phyloP scores from a whole-genome alignment of 331 rosid genomes.

The Rosa hybrid region DNA sequence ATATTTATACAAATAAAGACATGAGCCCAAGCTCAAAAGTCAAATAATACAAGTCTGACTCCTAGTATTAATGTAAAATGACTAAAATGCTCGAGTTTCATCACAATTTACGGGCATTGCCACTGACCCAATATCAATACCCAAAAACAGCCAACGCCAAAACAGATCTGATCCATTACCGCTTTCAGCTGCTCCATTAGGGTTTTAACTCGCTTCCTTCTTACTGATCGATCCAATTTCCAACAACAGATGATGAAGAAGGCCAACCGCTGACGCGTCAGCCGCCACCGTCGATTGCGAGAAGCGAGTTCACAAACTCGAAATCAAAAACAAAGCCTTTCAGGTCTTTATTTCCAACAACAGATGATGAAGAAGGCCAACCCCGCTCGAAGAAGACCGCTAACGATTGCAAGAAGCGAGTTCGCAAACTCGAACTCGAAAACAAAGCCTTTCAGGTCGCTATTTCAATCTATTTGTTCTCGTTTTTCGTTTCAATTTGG shows the following conservation, averaged over 20 bases:
- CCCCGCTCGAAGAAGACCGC: slow-evolving; percentile 57
- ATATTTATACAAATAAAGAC: no score
- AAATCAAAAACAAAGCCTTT: slow-evolving; percentile 52
- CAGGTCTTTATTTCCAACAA: slow-evolving; percentile 43
- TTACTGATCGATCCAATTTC: neutral
- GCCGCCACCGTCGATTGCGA: slow-evolving; percentile 24
- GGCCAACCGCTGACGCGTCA: slow-evolving; percentile 37
- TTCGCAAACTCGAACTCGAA: slow-evolving; percentile 55
- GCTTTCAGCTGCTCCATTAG: no score
- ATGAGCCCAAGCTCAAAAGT: no score
- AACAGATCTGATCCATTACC: no score
- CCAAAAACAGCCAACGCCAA: no score
- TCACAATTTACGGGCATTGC: no score
- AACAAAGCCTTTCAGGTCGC: slow-evolving; percentile 67
- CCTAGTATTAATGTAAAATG: no score
- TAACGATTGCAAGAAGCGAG: slow-evolving; percentile 38
- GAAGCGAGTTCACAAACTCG: slow-evolving; percentile 59
- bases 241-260: slow-evolving; percentile 47
- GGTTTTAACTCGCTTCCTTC: no score
- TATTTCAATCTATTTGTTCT: neutral
- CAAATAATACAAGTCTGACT: no score
- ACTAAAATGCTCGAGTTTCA: no score
- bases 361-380: slow-evolving; percentile 49
- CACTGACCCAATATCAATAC: no score
- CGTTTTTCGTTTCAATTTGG: slow-evolving; percentile 12